Evolutionary conservation across 768 basidiomycete genomes (phyloP).

Genomic region (Cyathus striatus): DNA sequence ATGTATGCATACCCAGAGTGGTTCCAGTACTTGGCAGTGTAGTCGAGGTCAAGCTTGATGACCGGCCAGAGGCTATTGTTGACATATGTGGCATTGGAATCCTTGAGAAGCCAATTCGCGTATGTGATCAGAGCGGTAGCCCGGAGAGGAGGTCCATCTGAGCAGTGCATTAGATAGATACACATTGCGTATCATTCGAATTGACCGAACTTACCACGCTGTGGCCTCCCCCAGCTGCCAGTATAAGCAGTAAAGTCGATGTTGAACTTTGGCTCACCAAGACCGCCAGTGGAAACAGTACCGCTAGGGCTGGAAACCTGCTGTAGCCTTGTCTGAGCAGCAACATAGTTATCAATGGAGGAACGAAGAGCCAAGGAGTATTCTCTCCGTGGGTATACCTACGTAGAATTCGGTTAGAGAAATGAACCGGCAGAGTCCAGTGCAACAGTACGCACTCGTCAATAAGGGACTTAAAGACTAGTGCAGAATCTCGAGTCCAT

Average conservation of each 20-base stretch:
- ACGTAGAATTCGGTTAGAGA: constrained; percentile 26
- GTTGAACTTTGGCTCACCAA: constrained; percentile 78
- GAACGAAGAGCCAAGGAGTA: constrained; percentile 34
- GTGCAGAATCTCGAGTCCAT: constrained; percentile 73
- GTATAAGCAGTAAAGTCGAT: constrained; percentile 61
- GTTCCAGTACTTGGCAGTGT: constrained; percentile 69
- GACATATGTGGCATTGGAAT: constrained; percentile 47
- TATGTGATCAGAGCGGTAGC: constrained; percentile 66
- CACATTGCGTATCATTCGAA: too few species aligned
- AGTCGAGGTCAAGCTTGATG: constrained; percentile 70
- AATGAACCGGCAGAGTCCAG: neutral
- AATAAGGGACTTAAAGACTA: constrained; percentile 60
- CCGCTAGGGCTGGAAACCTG: constrained; percentile 70
- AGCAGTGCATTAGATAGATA: too few species aligned
- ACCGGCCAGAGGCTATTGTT: constrained; percentile 60
- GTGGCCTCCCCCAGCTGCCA: constrained; percentile 54
- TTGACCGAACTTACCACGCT: too few species aligned
- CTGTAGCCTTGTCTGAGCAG: constrained; percentile 54
- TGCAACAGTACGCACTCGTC: constrained; percentile 30
- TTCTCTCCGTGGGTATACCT: constrained; percentile 51
- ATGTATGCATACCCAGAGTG: constrained; percentile 40
- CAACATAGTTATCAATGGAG: constrained; percentile 55
- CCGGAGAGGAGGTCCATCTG: constrained; percentile 75
- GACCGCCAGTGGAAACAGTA: constrained; percentile 54
- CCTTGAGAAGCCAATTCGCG: constrained; percentile 58